Evolutionary conservation across 1,284 basidiomycete genomes (phyloP).

Genomic region (Tetrapyrgos nigripes): DNA sequence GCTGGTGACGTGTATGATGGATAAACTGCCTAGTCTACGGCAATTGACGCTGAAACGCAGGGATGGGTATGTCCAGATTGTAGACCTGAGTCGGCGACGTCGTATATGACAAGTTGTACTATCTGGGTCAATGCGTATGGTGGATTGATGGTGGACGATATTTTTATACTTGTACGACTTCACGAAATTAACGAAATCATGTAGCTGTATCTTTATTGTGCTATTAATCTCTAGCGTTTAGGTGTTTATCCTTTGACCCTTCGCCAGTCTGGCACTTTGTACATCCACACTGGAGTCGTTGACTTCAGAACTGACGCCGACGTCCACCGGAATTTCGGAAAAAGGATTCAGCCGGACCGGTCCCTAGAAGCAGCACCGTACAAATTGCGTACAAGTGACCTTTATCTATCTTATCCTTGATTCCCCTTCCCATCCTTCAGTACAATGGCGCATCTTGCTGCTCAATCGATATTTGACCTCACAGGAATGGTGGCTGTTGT

Average conservation of each 20-base stretch:
- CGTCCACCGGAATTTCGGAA: no score
- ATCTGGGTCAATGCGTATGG: no score
- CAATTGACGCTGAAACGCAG: neutral
- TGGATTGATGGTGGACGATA: neutral
- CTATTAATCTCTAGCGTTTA: no score
- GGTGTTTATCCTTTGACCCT: no score
- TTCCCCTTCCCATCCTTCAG: neutral
- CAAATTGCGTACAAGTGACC: no score
- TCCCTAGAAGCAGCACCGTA: no score
- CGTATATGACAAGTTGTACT: neutral
- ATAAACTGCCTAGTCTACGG: neutral
- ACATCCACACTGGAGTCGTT: no score
- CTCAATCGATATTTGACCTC: constrained; percentile 61
- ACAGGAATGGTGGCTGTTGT: constrained; percentile 72
- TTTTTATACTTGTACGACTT: neutral
- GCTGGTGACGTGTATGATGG: neutral
- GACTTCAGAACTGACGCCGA: no score
- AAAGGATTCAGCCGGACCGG: no score
- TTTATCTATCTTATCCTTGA: neutral
- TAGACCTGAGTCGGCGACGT: neutral
- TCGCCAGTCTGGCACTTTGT: no score
- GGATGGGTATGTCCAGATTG: neutral
- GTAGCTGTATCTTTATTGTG: neutral
- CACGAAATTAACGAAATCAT: neutral
- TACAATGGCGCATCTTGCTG: constrained; percentile 2